Evolutionary conservation across 108 stramenopile genomes (phyloP), one percentile per base, ranked within the genome.

Genomic region (Nitzschia palea): DNA sequence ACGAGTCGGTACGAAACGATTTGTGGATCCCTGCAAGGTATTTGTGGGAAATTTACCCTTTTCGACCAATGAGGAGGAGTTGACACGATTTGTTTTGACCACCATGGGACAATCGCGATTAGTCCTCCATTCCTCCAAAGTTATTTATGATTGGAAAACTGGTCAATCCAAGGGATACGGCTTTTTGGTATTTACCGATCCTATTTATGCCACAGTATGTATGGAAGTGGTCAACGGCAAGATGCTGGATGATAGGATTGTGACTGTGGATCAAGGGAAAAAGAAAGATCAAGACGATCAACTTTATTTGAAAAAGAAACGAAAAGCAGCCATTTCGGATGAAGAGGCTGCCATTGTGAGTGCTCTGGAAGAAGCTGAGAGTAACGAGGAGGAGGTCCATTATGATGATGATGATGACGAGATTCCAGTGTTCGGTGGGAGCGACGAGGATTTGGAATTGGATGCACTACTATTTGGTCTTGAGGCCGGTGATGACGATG

Each of bases 101-200:
- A 68, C 62, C 3, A 76, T 76, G 74, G 74, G 74, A 2, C 74
- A 76, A 61, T 47, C 61, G 34, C 23, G 55, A 31, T 29, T 76
- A 33, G 29, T 68, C 12, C 32, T 76, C 17, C 74, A 76, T 57
- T 62, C 61, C 1, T 63, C 40, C 47, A 76, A 88, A 34, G 63
- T 95, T 9, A 80, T 96, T 48, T 64, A 80, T 25, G 95, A 96
- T 59, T 96, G 92, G 91, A 92, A 86, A 55, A 93, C 92, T 32
- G 83, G 83, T 9, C 52, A 86, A 58, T 86, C 86, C 44, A 94
- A 94, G 81, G 95, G 95, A 0, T 96, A 89, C 68, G 95, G 87
- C 28, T 96, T 96, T 78, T 34, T 82, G 8, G 74, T 68, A 37
- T 94, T 94, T 79, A 79, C 73, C 32, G 86, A 90, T 44, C 82